A percentile compares a stretch with the other conserved stretches of the same genome.
phyloP scores from a whole-genome alignment of 148 eudicot genomes.

The Silene uniflora region DNA sequence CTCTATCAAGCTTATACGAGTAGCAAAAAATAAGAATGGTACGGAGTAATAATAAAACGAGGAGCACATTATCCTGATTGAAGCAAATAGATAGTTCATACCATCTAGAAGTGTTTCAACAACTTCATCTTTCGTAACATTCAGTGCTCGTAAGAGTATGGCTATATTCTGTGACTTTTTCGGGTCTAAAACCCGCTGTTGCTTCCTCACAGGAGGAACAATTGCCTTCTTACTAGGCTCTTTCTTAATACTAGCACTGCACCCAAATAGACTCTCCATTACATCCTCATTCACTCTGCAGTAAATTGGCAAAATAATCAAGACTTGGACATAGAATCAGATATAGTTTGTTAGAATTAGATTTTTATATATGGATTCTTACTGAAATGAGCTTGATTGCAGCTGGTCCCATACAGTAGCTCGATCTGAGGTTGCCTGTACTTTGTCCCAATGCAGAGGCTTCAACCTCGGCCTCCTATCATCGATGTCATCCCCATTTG shows the following conservation, averaged over 20 bases:
- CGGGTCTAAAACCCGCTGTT: constrained; percentile 45
- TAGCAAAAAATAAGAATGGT: no score
- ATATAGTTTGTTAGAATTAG: neutral
- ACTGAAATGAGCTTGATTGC: constrained; percentile 91
- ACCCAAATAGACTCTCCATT: constrained; percentile 52
- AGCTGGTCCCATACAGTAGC: constrained; percentile 93
- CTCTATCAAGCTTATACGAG: no score
- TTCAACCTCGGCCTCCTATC: constrained; percentile 68
- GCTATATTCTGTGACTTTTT: constrained; percentile 58
- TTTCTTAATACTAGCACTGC: constrained; percentile 21
- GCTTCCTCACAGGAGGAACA: constrained; percentile 36
- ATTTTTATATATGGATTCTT: constrained; percentile 26
- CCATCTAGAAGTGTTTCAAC: constrained; percentile 52
- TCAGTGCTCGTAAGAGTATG: constrained; percentile 46
- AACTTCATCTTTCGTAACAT: constrained; percentile 55
- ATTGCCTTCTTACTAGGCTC: constrained; percentile 27
- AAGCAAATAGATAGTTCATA: constrained; percentile 18
- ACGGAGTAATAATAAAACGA: no score
- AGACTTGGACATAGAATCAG: neutral
- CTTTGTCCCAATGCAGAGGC: constrained; percentile 97
- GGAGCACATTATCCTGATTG: neutral
- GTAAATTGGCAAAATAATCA: constrained; percentile 5
- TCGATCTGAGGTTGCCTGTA: constrained; percentile 72
- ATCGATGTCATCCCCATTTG: constrained; percentile 54
- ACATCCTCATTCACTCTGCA: constrained; percentile 55